These are phyloP conservation scores for Asterella californica DNA, from an alignment of 225 moss, liverwort and hornwort genomes.

Conservation along the genomic window DNA sequence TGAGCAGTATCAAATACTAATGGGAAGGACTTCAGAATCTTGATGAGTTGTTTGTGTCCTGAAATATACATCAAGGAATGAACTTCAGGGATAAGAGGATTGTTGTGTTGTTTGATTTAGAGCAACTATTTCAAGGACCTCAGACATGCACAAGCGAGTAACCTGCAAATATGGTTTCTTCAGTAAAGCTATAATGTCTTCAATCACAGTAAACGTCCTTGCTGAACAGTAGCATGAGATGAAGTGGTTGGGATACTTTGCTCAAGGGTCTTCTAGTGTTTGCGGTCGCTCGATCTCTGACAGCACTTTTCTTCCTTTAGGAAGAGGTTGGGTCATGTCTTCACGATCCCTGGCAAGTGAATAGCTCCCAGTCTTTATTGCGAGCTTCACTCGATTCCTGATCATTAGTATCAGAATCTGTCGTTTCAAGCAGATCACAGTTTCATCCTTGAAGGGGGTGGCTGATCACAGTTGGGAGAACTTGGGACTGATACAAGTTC, in stretches of 20 bases:
- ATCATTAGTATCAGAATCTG: too few species aligned
- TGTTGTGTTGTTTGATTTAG: not conserved
- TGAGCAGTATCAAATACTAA: constrained; percentile 33
- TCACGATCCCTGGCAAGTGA: constrained; percentile 24
- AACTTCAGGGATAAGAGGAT: not conserved
- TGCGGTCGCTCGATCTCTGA: constrained; percentile 36
- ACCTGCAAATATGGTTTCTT: too few species aligned
- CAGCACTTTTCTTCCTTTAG: constrained; percentile 35
- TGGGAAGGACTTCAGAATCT: constrained; percentile 38
- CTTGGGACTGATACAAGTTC: too few species aligned
- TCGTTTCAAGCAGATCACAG: too few species aligned
- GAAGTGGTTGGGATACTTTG: constrained; percentile 38
- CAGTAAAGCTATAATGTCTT: too few species aligned
- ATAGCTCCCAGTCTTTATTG: not conserved
- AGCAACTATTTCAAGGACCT: not conserved
- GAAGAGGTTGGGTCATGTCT: constrained; percentile 21
- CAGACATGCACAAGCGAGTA: not conserved
- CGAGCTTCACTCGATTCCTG: not conserved
- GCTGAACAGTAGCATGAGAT: not conserved
- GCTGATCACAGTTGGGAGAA: too few species aligned
- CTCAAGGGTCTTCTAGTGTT: constrained; percentile 33
- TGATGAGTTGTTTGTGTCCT: constrained; percentile 41
- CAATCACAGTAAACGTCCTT: not conserved
- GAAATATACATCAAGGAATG: constrained; percentile 24
- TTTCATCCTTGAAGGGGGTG: too few species aligned